Evolutionary conservation across 306 rosid species (phyloP).

Genomic region (Pterocarpus macrocarpus): DNA sequence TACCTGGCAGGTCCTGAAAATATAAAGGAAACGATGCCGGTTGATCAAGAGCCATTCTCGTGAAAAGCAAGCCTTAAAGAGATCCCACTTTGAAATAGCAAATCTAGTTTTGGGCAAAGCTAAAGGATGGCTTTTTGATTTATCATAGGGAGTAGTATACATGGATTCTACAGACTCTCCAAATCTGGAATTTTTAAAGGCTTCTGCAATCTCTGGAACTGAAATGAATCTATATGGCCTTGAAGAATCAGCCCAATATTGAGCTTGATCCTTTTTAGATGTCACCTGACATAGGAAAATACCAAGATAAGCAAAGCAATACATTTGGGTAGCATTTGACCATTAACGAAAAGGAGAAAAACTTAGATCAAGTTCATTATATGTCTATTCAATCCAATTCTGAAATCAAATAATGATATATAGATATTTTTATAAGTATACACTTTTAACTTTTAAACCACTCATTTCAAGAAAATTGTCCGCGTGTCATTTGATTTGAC

Average conservation of each 20-base stretch:
- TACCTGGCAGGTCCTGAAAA: slow-evolving; percentile 89
- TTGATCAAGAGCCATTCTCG: slow-evolving; percentile 69
- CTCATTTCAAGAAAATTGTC: too few species aligned
- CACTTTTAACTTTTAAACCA: too few species aligned
- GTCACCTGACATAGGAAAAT: slow-evolving; percentile 70
- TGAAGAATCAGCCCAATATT: slow-evolving; percentile 84
- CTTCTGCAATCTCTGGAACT: slow-evolving; percentile 69
- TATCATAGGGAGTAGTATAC: slow-evolving; percentile 59
- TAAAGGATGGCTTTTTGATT: slow-evolving; percentile 64
- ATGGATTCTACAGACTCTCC: slow-evolving; percentile 61
- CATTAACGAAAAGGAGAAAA: not conserved
- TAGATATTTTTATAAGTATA: too few species aligned
- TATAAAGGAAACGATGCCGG: slow-evolving; percentile 75
- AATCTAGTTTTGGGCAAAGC: slow-evolving; percentile 68
- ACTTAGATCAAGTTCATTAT: too few species aligned
- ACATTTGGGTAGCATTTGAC: slow-evolving; percentile 4
- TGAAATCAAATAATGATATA: too few species aligned
- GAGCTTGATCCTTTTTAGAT: slow-evolving; percentile 90
- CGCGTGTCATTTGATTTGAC: too few species aligned
- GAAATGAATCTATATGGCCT: slow-evolving; percentile 72
- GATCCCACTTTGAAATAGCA: slow-evolving; percentile 67
- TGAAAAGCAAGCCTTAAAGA: slow-evolving; percentile 72
- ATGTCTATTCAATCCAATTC: too few species aligned
- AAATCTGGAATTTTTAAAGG: slow-evolving; percentile 67
- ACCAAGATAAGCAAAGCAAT: slow-evolving; percentile 17